Evolutionary conservation across 176 grass and related monocot genomes (phyloP), one percentile per base, ranked within the genome.

Genomic region (Miscanthus lutarioriparius): DNA sequence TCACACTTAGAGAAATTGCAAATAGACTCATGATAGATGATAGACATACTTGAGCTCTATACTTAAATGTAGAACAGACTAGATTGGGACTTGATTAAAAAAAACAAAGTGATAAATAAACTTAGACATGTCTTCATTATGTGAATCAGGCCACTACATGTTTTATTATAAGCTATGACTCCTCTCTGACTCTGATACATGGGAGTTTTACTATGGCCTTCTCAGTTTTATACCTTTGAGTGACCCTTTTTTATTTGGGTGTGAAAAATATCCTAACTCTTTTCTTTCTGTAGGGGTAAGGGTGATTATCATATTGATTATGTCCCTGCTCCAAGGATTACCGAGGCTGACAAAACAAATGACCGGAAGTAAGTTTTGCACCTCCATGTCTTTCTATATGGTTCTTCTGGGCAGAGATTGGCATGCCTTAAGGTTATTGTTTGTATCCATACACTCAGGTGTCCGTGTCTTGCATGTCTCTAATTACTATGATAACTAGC

Each of bases 311-410:
- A 98, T 22, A 94, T 95, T 89, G 96, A 98, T 81, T 98, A 92
- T 74, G 89, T 90, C 51, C 96, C 96, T 81, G 93, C 91, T 78
- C 85, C 96, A 79, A 90, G 96, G 83, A 90, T 92, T 61, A 98
- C 96, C 54, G 96, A 98, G 87, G 96, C 96, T 83, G 96, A 98
- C 74, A 95, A 95, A 89, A 87, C 85, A 83, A 90, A 98, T 54
- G 96, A 98, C 35, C 67, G n/a, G 54, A 98, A 91, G 96, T 98
- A 68, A 90, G 89, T 71, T 75, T 84, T 80, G 14, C 20, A 7
- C 45, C 66, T 53, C 68, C 45, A 25, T 76, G 58, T 32, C 40
- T 82, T 28, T 85, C 63, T 85, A 8, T 82, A 59, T 59, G 22
- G 25, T 28, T 64, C 26, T 64, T 64, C 22, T 14, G 11, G 0